phyloP scores from a whole-genome alignment of 2,329 filamentous ascomycete genomes.

The Fusarium kyushuense region DNA sequence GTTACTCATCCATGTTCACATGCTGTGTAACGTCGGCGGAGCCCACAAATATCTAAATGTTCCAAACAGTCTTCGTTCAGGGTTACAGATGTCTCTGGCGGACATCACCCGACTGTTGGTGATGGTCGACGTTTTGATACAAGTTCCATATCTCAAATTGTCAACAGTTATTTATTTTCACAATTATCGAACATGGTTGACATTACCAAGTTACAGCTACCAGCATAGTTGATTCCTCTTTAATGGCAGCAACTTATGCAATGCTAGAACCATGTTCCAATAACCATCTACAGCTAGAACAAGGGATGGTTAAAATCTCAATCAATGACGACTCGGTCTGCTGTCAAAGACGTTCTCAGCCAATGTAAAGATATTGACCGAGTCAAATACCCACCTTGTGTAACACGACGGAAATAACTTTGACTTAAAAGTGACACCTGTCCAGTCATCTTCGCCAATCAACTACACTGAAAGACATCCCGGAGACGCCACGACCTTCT shows the following conservation, averaged over 20 bases:
- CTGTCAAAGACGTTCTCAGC: neutral
- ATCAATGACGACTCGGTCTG: neutral
- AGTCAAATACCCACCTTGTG: neutral
- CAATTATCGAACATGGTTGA: too few relatives aligned
- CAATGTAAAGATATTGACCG: too few relatives aligned
- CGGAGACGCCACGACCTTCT: too few relatives aligned
- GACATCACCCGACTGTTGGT: neutral
- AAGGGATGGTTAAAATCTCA: neutral
- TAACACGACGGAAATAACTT: constrained; percentile 1
- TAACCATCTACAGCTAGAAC: too few relatives aligned
- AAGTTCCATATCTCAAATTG: too few relatives aligned
- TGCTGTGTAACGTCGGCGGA: neutral
- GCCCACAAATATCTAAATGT: neutral
- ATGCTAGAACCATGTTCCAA: neutral
- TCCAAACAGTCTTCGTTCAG: neutral
- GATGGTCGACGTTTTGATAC: neutral
- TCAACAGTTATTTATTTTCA: too few relatives aligned
- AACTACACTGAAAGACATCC: neutral
- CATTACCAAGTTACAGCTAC: too few relatives aligned
- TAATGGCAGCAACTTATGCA: neutral
- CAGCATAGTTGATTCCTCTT: neutral
- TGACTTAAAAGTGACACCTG: neutral
- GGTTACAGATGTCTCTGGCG: neutral
- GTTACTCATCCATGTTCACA: neutral
- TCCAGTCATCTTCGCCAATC: neutral